Base-by-base conservation (phyloP, 148 eudicot species). In the Nepenthes gracilis region DNA sequence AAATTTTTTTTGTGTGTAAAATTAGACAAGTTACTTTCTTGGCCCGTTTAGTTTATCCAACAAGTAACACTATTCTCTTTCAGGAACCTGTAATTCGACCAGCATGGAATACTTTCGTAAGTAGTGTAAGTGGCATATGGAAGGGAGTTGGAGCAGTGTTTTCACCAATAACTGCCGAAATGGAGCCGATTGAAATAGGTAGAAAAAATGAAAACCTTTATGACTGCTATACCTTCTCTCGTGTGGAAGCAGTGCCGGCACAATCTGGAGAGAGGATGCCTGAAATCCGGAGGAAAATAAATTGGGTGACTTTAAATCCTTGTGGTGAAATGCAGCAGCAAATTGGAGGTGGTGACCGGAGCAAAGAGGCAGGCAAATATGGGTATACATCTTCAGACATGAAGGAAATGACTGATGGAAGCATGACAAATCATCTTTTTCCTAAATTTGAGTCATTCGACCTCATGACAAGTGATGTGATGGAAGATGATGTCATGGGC, bases 101-200 rank as follows among this genome's bases (percentile, higher is more conserved):
- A 14, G 75, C 77, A 37, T 94, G 99, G 99, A 79, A 85, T 64
- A 94, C 99, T 60, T 94, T 94, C 74, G 80, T 78, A 47, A 89
- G 97, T 68, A 94, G 99, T 70, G 77, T 94, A 64, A 89, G 95
- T 85, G 99, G 99, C 58, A 86, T 94, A 74, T 94, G 99, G 99
- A 94, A 86, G 74, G 99, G 99, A 64, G 86, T 89, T 60, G 99
- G 99, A 73, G 99, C 95, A 43, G 87, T 89, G 12, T 94, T 89
- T 74, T 93, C 99, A 43, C 95, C 97, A 51, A 89, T 80, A 60
- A 94, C 95, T 33, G 97, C 97, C 69, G 84, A 84, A 75, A 94
- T 94, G 99, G 97, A 94, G 70, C 99, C 99, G n/a, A 63, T 94
- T 74, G 99, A 86, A 14, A 71, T 79, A 60, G 99, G 92, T 61